phyloP scores from a whole-genome alignment of 306 rosid species.

The Fragaria vesca region DNA sequence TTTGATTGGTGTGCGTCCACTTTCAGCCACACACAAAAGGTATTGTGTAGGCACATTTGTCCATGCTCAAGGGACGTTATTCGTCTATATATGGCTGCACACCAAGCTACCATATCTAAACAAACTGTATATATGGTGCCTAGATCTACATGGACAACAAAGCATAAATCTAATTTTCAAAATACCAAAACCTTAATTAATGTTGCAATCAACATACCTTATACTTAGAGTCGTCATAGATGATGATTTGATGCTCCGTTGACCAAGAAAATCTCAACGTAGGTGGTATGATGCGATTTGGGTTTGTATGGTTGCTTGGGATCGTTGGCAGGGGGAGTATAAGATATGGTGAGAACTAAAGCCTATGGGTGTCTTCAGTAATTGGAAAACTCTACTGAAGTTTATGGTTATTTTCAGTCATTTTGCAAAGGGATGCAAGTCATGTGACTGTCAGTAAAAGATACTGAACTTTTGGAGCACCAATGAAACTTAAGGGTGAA shows the following conservation, averaged over 20 bases:
- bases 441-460: not conserved
- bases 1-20: not conserved
- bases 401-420: not conserved
- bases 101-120: not conserved
- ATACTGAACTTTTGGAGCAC: not conserved
- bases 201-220: constrained; percentile 17
- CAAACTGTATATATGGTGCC: not conserved
- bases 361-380: not conserved
- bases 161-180: not conserved
- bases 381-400: not conserved
- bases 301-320: not conserved
- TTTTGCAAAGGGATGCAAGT: not conserved
- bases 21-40: not conserved
- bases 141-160: not conserved
- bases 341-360: not conserved
- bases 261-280: constrained; percentile 19
- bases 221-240: constrained; percentile 11
- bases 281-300: not conserved
- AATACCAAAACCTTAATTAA: not conserved
- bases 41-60: not conserved
- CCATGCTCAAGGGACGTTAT: not conserved
- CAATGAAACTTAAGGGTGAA: not conserved
- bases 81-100: not conserved
- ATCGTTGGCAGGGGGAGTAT: not conserved
- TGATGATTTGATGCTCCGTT: constrained; percentile 19